Base-by-base conservation (phyloP, 2,329 filamentous ascomycete genomes). In the Ustulina deusta region DNA sequence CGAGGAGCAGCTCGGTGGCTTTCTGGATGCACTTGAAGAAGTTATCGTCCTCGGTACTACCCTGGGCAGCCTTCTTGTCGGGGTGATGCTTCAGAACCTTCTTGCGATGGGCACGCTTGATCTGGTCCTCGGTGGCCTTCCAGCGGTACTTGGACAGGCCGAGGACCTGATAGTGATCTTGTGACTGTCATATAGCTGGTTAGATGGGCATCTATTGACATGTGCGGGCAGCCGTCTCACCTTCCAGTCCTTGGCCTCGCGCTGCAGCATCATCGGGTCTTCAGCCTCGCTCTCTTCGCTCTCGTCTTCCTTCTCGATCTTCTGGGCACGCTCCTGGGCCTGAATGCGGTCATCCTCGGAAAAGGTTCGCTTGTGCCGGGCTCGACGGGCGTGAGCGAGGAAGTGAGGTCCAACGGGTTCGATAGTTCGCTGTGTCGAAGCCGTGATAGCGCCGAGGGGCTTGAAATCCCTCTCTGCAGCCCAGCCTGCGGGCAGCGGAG, bases 21-120 rank as follows among this genome's bases (percentile, higher is more conserved):
- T 97, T 97, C 81, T 99, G 97, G 81, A 99, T 99, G 83, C 97
- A 99, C 88, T 99, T 99, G 91, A 99, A 99, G 87, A 99, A 99
- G 81, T 92, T 93, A 82, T 99, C 96, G 82, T 97, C 95, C 77
- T 98, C 94, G 74, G 89, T 88, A 76, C 89, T 88, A 69, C 96
- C 96, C 55, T 91, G 88, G 32, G 96, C 96, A 17, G 97, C 96
- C 85, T 97, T 97, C 91, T 99, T 99, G 82, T 99, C 96, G 70
- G 96, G 96, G 83, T 99, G 96, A 82, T 99, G 96, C 84, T 94
- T 95, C 73, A 99, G 91, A 73, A 99, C 96, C 91, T 99, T 99
- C 90, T 97, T 97, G 85, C 96, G 93, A 85, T 99, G 95, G 74
- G 97, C 96, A 76, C 93, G 93, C 88, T 97, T 98, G 87, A 99